Percentiles rank a stretch among this genome's conserved stretches.
These are phyloP conservation scores for Isoetes taiwanensis DNA, from an alignment of 75 land plant species.

Conservation along the genomic window DNA sequence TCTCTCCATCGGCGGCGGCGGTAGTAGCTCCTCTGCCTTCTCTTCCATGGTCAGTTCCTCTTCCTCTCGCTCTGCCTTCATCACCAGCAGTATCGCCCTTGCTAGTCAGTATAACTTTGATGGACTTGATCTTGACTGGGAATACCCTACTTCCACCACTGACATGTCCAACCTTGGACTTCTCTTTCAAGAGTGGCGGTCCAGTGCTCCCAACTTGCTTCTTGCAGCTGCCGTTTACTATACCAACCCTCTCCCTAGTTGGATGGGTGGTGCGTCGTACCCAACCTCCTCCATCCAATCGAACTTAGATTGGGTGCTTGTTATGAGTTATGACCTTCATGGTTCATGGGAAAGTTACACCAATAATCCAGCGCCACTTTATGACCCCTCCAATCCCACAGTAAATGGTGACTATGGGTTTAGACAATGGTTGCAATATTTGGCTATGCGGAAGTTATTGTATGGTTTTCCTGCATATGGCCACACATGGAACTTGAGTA, in stretches of 20 bases:
- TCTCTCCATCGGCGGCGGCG: background rate
- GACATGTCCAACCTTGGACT: background rate
- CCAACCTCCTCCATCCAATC: background rate
- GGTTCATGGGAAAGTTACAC: background rate
- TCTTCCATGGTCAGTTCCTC: background rate
- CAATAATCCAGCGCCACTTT: background rate
- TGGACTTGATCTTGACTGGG: conserved; percentile 6
- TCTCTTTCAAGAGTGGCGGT: conserved; percentile 2
- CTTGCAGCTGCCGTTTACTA: background rate
- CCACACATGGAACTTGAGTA: background rate
- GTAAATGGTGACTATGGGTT: conserved; percentile 4
- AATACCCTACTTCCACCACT: background rate
- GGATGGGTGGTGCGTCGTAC: conserved; percentile 4
- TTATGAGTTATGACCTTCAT: background rate
- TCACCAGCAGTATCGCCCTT: conserved; percentile 2
- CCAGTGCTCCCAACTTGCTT: background rate
- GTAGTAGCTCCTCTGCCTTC: background rate
- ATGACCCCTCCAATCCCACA: conserved; percentile 6
- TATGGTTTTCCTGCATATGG: background rate
- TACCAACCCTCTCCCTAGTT: background rate
- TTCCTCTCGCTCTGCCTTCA: background rate
- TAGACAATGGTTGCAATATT: background rate
- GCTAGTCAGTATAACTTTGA: background rate
- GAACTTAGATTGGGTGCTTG: background rate
- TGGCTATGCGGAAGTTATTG: background rate